A percentile compares a stretch with the other conserved stretches of the same genome.
Evolutionary conservation across 1,284 basidiomycete species (phyloP).

Genomic region (Malassezia equina): DNA sequence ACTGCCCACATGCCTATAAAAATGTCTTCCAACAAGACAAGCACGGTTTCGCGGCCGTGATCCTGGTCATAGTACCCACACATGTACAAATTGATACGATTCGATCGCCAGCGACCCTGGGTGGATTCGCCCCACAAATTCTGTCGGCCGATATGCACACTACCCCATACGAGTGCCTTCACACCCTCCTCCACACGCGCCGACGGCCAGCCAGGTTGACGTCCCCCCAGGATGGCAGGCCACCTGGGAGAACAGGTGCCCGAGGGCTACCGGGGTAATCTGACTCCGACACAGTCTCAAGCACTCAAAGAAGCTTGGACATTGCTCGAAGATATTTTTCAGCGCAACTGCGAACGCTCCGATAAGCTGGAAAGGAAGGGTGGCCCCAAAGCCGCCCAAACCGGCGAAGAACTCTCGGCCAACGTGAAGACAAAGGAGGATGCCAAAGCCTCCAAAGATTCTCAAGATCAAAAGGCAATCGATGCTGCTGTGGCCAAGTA

Average conservation of each 20-base stretch:
- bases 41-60: neutral
- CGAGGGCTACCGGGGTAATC: conserved; percentile 32
- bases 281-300: conserved; percentile 30
- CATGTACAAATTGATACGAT: neutral
- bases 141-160: neutral
- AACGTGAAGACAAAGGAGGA: conserved; percentile 23
- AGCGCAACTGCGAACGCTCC: conserved; percentile 38
- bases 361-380: conserved; percentile 29
- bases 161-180: neutral
- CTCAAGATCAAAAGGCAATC: conserved; percentile 36
- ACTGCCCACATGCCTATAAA: neutral
- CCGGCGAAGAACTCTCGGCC: conserved; percentile 14
- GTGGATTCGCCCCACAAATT: neutral
- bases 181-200: neutral
- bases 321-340: conserved; percentile 35
- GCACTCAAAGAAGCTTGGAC: conserved; percentile 34
- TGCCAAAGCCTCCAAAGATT: conserved; percentile 40
- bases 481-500: conserved; percentile 42
- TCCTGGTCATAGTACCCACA: neutral
- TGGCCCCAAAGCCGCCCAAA: conserved; percentile 21
- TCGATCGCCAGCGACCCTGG: neutral
- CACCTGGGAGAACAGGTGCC: conserved; percentile 36
- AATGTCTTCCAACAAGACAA: neutral
- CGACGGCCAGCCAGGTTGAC: conserved; percentile 20
- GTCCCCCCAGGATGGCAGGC: conserved; percentile 27